Evolutionary conservation across 768 basidiomycete species (phyloP).

Genomic region (Xanthoconium stramineum): DNA sequence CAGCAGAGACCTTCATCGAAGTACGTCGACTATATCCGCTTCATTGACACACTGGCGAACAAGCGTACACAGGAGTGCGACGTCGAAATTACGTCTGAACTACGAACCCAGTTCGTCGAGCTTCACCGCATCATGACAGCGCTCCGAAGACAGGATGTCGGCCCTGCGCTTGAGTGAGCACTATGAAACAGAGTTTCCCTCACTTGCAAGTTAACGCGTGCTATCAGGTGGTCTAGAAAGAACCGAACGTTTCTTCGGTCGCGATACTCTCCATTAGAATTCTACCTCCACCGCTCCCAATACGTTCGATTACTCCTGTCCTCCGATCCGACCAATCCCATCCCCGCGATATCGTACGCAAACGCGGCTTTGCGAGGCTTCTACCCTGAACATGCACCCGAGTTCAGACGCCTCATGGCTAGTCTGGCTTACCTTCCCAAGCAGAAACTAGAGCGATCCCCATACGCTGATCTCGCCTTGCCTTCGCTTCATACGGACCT

Average conservation of each 20-base stretch:
- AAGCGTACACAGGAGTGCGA: constrained; percentile 55
- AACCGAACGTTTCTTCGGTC: constrained; percentile 64
- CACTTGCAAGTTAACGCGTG: not conserved
- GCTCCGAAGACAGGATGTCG: constrained; percentile 61
- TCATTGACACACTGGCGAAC: not conserved
- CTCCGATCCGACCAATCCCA: constrained; percentile 53
- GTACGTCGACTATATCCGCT: constrained; percentile 37
- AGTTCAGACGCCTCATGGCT: constrained; percentile 69
- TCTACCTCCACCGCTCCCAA: constrained; percentile 86
- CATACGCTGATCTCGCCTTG: constrained; percentile 72
- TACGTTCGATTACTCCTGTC: constrained; percentile 77
- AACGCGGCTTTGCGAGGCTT: constrained; percentile 61
- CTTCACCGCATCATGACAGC: constrained; percentile 71
- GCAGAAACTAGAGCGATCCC: constrained; percentile 60
- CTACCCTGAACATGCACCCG: constrained; percentile 54
- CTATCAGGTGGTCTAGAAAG: constrained; percentile 70
- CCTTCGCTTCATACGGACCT: constrained; percentile 74
- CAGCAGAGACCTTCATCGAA: constrained; percentile 70
- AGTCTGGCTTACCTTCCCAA: constrained; percentile 71
- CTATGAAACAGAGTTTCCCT: not conserved
- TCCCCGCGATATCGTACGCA: constrained; percentile 72
- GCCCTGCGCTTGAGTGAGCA: constrained; percentile 74
- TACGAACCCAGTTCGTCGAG: constrained; percentile 58
- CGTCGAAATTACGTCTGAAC: constrained; percentile 49
- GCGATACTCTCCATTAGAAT: constrained; percentile 81